Percentiles rank a stretch among this genome's conserved stretches.
These are phyloP conservation scores for Lycium barbarum DNA, from an alignment of 257 asterid genomes.

Conservation along the genomic window DNA sequence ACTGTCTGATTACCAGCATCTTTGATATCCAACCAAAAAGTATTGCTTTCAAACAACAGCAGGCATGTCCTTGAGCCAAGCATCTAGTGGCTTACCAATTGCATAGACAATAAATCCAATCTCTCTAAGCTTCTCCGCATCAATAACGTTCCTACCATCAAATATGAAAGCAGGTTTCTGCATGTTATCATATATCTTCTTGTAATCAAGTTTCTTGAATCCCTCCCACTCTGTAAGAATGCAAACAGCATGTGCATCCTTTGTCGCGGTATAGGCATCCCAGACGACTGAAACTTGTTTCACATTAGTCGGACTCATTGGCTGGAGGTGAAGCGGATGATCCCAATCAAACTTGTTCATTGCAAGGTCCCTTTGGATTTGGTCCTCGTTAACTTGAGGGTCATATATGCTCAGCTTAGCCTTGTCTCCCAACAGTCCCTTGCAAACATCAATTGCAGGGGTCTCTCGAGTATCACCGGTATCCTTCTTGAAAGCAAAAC, in stretches of 20 bases:
- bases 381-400: conserved; percentile 33
- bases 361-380: conserved; percentile 23
- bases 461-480: conserved; percentile 29
- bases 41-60: conserved; percentile 33
- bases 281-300: conserved; percentile 37
- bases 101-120: conserved; percentile 48
- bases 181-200: conserved; percentile 45
- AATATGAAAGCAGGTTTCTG: conserved; percentile 46
- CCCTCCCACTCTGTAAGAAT: conserved; percentile 47
- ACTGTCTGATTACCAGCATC: not conserved
- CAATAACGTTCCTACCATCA: conserved; percentile 43
- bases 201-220: conserved; percentile 43
- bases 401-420: conserved; percentile 30
- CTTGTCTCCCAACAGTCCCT: conserved; percentile 29
- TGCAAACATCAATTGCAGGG: conserved; percentile 32
- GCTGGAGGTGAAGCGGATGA: conserved; percentile 31
- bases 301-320: conserved; percentile 32
- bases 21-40: not conserved
- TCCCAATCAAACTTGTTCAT: conserved; percentile 28
- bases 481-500: conserved; percentile 34
- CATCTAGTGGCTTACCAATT: conserved; percentile 47
- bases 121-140: conserved; percentile 35
- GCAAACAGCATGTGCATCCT: conserved; percentile 46
- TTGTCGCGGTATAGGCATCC: conserved; percentile 42
- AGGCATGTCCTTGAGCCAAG: conserved; percentile 48